Evolutionary conservation across 2,329 filamentous ascomycete genomes (phyloP), one percentile per base, ranked within the genome.

Genomic region (Epichloe coenophiala): DNA sequence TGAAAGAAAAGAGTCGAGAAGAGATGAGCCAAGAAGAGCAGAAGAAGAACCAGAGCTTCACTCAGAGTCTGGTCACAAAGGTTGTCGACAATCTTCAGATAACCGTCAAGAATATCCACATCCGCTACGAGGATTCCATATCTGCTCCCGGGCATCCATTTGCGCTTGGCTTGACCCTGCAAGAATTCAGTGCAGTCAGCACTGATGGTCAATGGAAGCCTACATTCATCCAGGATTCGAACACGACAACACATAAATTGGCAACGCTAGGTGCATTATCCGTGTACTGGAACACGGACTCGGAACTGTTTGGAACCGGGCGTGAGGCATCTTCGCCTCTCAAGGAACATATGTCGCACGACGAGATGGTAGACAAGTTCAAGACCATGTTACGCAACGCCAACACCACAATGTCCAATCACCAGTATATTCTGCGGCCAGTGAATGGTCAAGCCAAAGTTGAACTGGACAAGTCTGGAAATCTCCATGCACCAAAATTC

Each of bases 1-100:
- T 98, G 56, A 95, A 95, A 66, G 91, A 97, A 63, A 80, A 86
- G 48, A 94, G 86, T 54, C 83, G 84, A n/a, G 91, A 95, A 65
- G 90, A 91, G 44, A 83, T 97, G 75, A 95, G 86, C 62, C 82
- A 84, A 57, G 93, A 98, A 65, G 93, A 99, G 65, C 88, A 97
- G 67, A 86, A 95, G 68, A 95, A 95, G 71, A 96, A 87, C 65
- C 91, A 98, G 72, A 96, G 88, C 67, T 98, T 99, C 63, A 96
- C 90, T 4, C 84, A 95, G 59, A 97, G 90, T 65, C 70, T 99
- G 58, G 83, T 91, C 45, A 95, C 91, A 38, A 95, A 95, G 59
- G 95, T 99, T 62, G 88, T 97, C 63, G 93, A 98, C 74, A 99
- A 99, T 62, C 75, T 99, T 40, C 93, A 99, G 67, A 88, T 98